Evolutionary conservation across 495 filamentous ascomycete genomes (phyloP).

Genomic region (Sporormia fimetaria): DNA sequence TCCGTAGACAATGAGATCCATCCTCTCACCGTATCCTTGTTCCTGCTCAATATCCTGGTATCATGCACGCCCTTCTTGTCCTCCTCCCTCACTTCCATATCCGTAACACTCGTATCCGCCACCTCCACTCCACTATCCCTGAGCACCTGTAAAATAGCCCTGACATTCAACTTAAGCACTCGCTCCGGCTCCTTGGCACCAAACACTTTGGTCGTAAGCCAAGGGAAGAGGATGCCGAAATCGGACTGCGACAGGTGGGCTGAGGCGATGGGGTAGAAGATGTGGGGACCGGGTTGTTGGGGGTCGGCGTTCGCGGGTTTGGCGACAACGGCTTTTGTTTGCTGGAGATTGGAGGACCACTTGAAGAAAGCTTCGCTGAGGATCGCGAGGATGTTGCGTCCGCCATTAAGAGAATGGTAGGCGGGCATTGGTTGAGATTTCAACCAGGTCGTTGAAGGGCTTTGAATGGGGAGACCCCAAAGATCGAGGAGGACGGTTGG

Average conservation of each 20-base stretch:
- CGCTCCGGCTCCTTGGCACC: slow-evolving; percentile 50
- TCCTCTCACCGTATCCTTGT: slow-evolving; percentile 14
- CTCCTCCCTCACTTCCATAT: slow-evolving; percentile 33
- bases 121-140: slow-evolving; percentile 42
- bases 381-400: slow-evolving; percentile 47
- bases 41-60: slow-evolving; percentile 17
- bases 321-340: slow-evolving; percentile 46
- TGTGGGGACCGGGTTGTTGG: slow-evolving; percentile 17
- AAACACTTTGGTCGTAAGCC: slow-evolving; percentile 47
- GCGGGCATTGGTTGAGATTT: slow-evolving; percentile 55
- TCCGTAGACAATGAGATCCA: slow-evolving; percentile 23
- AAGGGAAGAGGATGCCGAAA: slow-evolving; percentile 68
- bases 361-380: slow-evolving; percentile 60
- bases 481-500: slow-evolving; percentile 57
- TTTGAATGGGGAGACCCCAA: slow-evolving; percentile 58
- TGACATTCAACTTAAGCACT: slow-evolving; percentile 49
- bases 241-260: slow-evolving; percentile 67
- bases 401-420: slow-evolving; percentile 40
- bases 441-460: slow-evolving; percentile 43
- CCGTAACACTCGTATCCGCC: slow-evolving; percentile 38
- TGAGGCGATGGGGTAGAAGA: slow-evolving; percentile 51
- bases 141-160: slow-evolving; percentile 52
- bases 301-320: slow-evolving; percentile 12
- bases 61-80: slow-evolving; percentile 4
- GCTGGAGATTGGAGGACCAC: slow-evolving; percentile 53